These are phyloP conservation scores for Trichophyton rubrum DNA, from an alignment of 2,329 filamentous ascomycete genomes.

Conservation along the genomic window DNA sequence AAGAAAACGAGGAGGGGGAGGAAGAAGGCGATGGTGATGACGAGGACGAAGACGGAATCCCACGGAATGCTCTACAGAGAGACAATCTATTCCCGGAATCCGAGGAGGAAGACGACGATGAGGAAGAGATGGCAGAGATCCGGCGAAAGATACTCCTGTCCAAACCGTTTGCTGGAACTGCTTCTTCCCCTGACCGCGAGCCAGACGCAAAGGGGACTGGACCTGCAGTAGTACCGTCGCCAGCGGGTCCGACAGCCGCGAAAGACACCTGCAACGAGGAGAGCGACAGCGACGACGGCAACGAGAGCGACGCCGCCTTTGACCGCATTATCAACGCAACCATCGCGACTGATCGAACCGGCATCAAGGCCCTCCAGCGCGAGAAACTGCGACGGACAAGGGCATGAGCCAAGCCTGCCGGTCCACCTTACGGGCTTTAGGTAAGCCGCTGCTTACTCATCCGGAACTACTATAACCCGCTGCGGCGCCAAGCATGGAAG, in stretches of 20 bases:
- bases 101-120: slow-evolving; percentile 71
- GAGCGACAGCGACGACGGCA: slow-evolving; percentile 54
- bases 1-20: slow-evolving; percentile 17
- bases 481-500: background rate
- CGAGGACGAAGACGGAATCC: slow-evolving; percentile 33
- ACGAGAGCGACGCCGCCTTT: slow-evolving; percentile 60
- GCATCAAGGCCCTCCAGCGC: slow-evolving; percentile 52
- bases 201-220: slow-evolving; percentile 27
- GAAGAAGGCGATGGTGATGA: background rate
- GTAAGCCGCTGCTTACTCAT: background rate
- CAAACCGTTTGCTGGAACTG: slow-evolving; percentile 55
- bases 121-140: slow-evolving; percentile 87
- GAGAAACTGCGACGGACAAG: slow-evolving; percentile 25
- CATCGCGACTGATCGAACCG: slow-evolving; percentile 74
- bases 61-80: slow-evolving; percentile 42
- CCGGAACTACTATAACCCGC: background rate
- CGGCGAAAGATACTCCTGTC: slow-evolving; percentile 80
- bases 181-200: slow-evolving; percentile 19
- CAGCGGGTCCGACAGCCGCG: slow-evolving; percentile 50
- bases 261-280: slow-evolving; percentile 55
- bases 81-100: slow-evolving; percentile 68
- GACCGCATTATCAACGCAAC: slow-evolving; percentile 89
- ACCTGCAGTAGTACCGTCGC: slow-evolving; percentile 26
- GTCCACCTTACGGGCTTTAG: too few relatives aligned
- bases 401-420: background rate